Evolutionary conservation across 495 filamentous ascomycete genomes (phyloP), one percentile per base, ranked within the genome.

Genomic region (Parathielavia appendiculata): DNA sequence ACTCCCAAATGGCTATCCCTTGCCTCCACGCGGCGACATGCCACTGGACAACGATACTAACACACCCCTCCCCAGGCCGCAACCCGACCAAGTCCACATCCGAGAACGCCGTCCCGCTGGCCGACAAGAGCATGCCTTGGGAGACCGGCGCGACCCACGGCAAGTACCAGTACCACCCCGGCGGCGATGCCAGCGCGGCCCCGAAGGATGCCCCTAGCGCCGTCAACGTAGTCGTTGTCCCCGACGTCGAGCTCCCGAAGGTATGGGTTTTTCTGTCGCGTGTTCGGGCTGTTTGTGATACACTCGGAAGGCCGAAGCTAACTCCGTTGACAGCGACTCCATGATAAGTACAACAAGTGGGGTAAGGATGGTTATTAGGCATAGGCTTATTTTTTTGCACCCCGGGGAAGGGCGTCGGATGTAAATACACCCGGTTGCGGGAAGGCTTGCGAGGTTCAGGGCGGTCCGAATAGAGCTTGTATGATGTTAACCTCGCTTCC

Each of bases 281-380:
- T n/a, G n/a, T n/a, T n/a, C n/a, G n/a, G n/a, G n/a, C n/a, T n/a
- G n/a, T 30, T 30, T 6, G 26, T 30, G 26, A 30, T 2, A 6
- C 26, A 30, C 26, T 30, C 26, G 26, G 26, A 6, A 30, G 26
- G 26, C 26, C 26, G 30, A 57, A 32, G 36, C 51, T 46, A 47
- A 65, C 65, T 51, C 45, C 45, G n/a, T 60, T 44, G 54, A 17
- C 62, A 96, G 93, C 76, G 83, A 50, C 82, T 95, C 56, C 93
- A 98, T 76, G 93, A 97, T 64, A 85, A 85, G 72, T 97, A 84
- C 82, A 98, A 98, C 84, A 98, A 98, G 83, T 96, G 86, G 81
- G 93, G 92, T 74, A 97, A 97, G 83, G 93, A 97, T 9, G 78
- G 78, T 48, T 82, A 79, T 69, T 73, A 71, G 54, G n/a, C n/a